Conservation (phyloP, 1,284 basidiomycete species). For the Moesziomyces sp. region DNA sequence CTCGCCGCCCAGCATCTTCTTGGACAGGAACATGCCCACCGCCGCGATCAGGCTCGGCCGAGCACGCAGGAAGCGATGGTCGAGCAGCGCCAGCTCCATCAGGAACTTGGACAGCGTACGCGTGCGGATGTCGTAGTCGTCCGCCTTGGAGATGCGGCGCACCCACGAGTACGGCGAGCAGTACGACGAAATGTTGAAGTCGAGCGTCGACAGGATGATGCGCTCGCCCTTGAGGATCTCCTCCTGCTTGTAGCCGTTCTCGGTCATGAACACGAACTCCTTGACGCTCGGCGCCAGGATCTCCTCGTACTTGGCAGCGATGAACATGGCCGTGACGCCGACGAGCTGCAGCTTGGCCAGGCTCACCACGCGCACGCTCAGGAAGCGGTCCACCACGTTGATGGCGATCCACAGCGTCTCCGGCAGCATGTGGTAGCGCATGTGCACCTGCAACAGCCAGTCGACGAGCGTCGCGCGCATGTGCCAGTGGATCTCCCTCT, state of each 20-base stretch:
- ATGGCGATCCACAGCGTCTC: slow-evolving; percentile 78
- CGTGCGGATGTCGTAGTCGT: slow-evolving; percentile 96
- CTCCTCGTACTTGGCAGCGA: slow-evolving; percentile 74
- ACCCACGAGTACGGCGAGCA: slow-evolving; percentile 99
- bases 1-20: slow-evolving; percentile 66
- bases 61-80: slow-evolving; percentile 90
- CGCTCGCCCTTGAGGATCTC: slow-evolving; percentile 97
- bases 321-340: slow-evolving; percentile 76
- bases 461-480: slow-evolving; percentile 68
- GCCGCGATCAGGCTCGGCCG: slow-evolving; percentile 96
- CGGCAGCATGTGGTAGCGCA: slow-evolving; percentile 76
- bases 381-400: slow-evolving; percentile 76
- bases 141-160: slow-evolving; percentile 93
- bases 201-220: slow-evolving; percentile 83
- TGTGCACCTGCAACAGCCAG: slow-evolving; percentile 75
- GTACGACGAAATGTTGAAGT: slow-evolving; percentile 95
- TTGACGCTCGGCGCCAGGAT: slow-evolving; percentile 66
- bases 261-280: slow-evolving; percentile 76
- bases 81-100: slow-evolving; percentile 93
- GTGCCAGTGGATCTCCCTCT: slow-evolving; percentile 91
- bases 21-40: slow-evolving; percentile 82
- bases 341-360: slow-evolving; percentile 76
- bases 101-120: slow-evolving; percentile 92
- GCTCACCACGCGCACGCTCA: slow-evolving; percentile 74
- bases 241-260: slow-evolving; percentile 83